phyloP scores from a whole-genome alignment of 495 filamentous ascomycete species.

The Neurospora sp. region DNA sequence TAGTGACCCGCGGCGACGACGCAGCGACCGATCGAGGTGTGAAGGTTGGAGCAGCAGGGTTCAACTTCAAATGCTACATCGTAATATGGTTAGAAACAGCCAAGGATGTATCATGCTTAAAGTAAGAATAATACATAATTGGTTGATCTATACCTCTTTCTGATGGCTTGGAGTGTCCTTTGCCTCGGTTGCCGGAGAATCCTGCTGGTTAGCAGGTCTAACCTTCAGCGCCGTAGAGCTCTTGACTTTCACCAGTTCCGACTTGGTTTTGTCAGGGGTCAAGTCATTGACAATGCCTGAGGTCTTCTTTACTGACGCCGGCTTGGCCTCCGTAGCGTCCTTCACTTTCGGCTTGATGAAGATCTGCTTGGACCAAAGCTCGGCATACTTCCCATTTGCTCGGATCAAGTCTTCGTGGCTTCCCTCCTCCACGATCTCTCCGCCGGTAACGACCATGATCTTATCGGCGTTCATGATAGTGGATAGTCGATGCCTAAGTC shows the following conservation, averaged over 20 bases:
- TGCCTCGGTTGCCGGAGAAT: slow-evolving; percentile 9
- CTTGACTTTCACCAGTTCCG: slow-evolving; percentile 28
- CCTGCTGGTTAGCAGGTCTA: background rate
- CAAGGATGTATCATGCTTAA: slow-evolving; percentile 27
- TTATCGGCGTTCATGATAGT: slow-evolving; percentile 61
- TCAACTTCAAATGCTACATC: slow-evolving; percentile 38
- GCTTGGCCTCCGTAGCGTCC: slow-evolving; percentile 14
- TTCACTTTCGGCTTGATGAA: slow-evolving; percentile 40
- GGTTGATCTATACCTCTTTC: slow-evolving; percentile 38
- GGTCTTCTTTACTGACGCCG: slow-evolving; percentile 12
- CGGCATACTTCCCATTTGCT: slow-evolving; percentile 47
- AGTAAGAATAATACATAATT: slow-evolving; percentile 27
- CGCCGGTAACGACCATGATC: slow-evolving; percentile 56
- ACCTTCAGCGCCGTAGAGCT: slow-evolving; percentile 6
- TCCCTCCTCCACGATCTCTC: slow-evolving; percentile 53
- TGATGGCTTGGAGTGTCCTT: slow-evolving; percentile 24
- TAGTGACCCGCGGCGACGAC: background rate
- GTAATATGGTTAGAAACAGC: slow-evolving; percentile 28
- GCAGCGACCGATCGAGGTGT: slow-evolving; percentile 31
- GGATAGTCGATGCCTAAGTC: slow-evolving; percentile 49
- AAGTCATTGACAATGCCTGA: slow-evolving; percentile 33
- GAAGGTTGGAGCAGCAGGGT: slow-evolving; percentile 46
- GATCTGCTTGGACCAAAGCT: slow-evolving; percentile 52
- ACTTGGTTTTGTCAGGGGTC: slow-evolving; percentile 18
- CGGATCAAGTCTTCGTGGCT: slow-evolving; percentile 50